These are phyloP conservation scores for Casuarina cunninghamiana DNA, from an alignment of 306 rosid species.

Conservation along the genomic window DNA sequence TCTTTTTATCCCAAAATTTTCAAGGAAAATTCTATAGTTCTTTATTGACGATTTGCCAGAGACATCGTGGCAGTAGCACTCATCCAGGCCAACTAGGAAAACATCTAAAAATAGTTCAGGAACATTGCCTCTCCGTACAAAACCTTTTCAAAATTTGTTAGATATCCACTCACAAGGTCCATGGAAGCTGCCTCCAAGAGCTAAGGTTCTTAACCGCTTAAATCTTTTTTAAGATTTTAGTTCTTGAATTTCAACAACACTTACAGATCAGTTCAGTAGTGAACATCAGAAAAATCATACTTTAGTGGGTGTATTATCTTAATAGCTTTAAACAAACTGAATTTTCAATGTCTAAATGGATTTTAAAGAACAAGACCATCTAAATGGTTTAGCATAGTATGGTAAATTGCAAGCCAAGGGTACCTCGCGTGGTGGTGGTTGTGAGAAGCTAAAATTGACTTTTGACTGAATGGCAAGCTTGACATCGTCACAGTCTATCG, in stretches of 20 bases:
- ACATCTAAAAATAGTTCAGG: not conserved
- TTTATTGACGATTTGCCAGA: not conserved
- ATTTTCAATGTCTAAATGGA: not conserved
- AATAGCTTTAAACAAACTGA: not conserved
- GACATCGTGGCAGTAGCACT: not conserved
- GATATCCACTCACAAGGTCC: not conserved
- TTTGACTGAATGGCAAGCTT: constrained; percentile 93
- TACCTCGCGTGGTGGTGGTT: constrained; percentile 98
- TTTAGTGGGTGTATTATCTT: not conserved
- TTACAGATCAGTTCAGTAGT: not conserved
- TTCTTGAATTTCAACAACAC: not conserved
- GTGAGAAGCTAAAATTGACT: constrained; percentile 90
- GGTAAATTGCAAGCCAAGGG: not conserved
- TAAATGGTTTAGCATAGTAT: not conserved
- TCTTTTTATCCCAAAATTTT: not conserved
- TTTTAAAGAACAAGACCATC: not conserved
- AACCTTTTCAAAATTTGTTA: not conserved
- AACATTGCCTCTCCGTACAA: not conserved
- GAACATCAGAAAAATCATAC: not conserved
- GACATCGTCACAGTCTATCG: constrained; percentile 82
- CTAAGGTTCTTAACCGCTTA: not conserved
- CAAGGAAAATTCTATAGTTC: not conserved
- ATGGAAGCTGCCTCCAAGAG: not conserved
- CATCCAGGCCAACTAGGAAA: not conserved
- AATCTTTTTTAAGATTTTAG: not conserved